Conservation (phyloP, 1,284 basidiomycete genomes). For the Rhodotorula sp. region DNA sequence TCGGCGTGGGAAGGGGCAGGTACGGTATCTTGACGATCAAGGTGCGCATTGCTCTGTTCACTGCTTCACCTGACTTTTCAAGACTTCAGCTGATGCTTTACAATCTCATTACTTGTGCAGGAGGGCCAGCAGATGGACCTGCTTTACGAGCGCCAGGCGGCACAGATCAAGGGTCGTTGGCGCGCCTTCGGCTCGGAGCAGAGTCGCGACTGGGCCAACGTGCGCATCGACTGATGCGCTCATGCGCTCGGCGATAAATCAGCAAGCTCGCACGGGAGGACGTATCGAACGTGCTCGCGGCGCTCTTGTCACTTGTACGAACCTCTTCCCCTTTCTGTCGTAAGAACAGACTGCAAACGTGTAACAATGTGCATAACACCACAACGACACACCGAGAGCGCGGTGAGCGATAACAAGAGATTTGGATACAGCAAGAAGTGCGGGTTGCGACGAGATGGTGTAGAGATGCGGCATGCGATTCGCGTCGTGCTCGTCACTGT, state of each 20-base stretch:
- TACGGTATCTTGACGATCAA: slow-evolving; percentile 17
- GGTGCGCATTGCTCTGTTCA: not conserved
- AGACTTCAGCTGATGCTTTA: not conserved
- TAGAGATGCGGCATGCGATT: not conserved
- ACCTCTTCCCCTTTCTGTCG: too few species aligned
- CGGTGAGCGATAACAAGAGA: too few species aligned
- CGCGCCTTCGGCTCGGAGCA: slow-evolving; percentile 18
- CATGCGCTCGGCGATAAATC: too few species aligned
- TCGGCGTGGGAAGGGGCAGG: slow-evolving; percentile 23
- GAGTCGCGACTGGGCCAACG: slow-evolving; percentile 19
- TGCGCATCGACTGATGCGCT: slow-evolving; percentile 16
- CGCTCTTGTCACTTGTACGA: too few species aligned
- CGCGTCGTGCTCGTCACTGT: not conserved
- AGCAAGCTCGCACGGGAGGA: too few species aligned
- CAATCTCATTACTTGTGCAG: not conserved
- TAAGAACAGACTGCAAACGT: too few species aligned
- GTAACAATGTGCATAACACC: too few species aligned
- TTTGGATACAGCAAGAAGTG: too few species aligned
- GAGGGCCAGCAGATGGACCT: slow-evolving; percentile 19
- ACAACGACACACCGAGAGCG: too few species aligned
- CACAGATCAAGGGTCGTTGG: slow-evolving; percentile 30
- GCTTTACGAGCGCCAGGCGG: slow-evolving; percentile 22
- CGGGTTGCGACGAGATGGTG: too few species aligned
- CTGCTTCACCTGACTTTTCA: not conserved
- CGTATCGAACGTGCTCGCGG: too few species aligned